Percentiles rank a stretch among this genome's conserved stretches.
These are phyloP conservation scores for Pythium periplocum DNA, from an alignment of 352 stramenopile genomes.

Conservation along the genomic window DNA sequence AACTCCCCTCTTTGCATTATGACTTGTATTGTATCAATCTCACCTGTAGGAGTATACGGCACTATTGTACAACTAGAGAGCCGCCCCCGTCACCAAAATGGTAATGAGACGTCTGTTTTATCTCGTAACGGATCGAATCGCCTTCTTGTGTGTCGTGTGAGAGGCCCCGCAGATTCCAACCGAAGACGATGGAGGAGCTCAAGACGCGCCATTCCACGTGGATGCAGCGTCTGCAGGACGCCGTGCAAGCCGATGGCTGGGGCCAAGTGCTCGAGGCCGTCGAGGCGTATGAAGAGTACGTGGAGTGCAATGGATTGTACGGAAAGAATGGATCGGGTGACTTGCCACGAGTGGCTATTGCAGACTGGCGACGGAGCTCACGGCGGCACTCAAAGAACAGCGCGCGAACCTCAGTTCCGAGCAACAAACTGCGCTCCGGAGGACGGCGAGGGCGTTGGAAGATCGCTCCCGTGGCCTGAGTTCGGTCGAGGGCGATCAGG, in stretches of 20 bases:
- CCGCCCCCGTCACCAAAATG: background rate
- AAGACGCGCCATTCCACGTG: slow-evolving; percentile 44
- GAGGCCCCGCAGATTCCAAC: too few relatives aligned
- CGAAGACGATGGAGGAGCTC: slow-evolving; percentile 34
- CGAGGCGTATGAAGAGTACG: slow-evolving; percentile 48
- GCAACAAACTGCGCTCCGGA: slow-evolving; percentile 7
- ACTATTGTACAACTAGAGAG: too few relatives aligned
- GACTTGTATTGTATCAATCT: slow-evolving; percentile 1
- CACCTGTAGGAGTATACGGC: background rate
- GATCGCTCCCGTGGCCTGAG: slow-evolving; percentile 48
- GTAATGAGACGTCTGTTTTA: background rate
- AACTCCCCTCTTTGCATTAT: slow-evolving; percentile 2
- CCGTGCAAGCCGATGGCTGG: slow-evolving; percentile 60
- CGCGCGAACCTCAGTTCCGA: too few relatives aligned
- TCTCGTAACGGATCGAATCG: background rate
- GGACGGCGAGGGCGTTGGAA: slow-evolving; percentile 34
- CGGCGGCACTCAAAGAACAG: too few relatives aligned
- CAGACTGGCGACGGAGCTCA: too few relatives aligned
- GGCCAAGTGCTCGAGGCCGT: slow-evolving; percentile 70
- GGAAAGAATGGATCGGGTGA: too few relatives aligned
- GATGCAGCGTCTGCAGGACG: slow-evolving; percentile 50
- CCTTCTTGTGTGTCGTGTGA: too few relatives aligned
- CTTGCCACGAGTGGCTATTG: too few relatives aligned
- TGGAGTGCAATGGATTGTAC: too few relatives aligned
- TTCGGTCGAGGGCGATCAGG: slow-evolving; percentile 46